A percentile compares a stretch with the other conserved stretches of the same genome.
Evolutionary conservation across 208 protist species (phyloP).

Genomic region (Crithidia fasciculata): DNA sequence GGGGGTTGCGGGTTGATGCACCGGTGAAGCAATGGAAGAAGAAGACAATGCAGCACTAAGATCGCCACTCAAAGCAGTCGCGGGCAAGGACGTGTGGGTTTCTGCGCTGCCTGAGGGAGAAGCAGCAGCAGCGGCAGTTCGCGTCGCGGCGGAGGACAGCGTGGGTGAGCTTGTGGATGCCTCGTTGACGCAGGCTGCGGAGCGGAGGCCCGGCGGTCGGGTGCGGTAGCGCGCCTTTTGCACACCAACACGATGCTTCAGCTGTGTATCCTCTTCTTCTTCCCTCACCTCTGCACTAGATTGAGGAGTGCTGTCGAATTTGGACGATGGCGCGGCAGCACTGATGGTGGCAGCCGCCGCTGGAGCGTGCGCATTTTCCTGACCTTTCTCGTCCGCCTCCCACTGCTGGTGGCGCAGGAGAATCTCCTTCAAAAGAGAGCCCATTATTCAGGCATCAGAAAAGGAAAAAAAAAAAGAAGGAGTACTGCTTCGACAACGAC

Average conservation of each 20-base stretch:
- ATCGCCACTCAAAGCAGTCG: no score
- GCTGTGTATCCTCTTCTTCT: neutral
- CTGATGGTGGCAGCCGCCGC: no score
- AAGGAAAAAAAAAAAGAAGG: neutral
- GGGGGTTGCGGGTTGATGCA: neutral
- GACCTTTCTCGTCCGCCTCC: slow-evolving; percentile 8
- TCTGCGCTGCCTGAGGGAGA: neutral
- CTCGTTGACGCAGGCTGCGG: neutral
- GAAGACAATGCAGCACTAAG: no score
- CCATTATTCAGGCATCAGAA: neutral
- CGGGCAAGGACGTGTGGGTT: no score
- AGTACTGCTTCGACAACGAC: neutral
- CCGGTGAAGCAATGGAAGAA: neutral
- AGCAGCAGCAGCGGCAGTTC: neutral
- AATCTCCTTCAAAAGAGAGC: slow-evolving; percentile 10
- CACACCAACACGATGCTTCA: no score
- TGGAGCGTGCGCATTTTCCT: no score
- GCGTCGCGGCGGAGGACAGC: neutral
- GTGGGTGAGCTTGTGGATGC: neutral
- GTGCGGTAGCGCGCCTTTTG: neutral
- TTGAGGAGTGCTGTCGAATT: neutral
- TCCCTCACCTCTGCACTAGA: neutral
- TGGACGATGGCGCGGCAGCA: no score
- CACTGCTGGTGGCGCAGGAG: slow-evolving; percentile 19
- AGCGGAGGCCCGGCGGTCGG: slow-evolving; percentile 1